Conservation (phyloP, 345 rosid species). For the Litchi chinensis region DNA sequence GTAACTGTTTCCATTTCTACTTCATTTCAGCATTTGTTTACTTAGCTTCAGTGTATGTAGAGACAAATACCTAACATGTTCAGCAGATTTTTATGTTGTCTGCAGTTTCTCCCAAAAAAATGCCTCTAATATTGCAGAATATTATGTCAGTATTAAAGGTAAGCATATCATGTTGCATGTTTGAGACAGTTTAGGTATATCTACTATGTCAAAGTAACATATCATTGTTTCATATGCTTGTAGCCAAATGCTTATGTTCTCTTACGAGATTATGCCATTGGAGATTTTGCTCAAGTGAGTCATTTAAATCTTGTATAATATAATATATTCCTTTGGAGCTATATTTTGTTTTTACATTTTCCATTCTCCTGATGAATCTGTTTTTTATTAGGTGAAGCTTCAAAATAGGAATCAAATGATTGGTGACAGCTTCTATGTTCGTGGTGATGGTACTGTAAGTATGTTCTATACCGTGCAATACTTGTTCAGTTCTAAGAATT, state of each 20-base stretch:
- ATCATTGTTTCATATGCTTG: conserved; percentile 9
- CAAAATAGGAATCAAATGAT: conserved; percentile 51
- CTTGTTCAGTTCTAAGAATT: neutral
- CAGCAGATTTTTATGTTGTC: conserved; percentile 57
- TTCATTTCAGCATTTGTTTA: conserved; percentile 5
- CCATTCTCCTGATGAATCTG: neutral
- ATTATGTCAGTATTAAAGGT: conserved; percentile 53
- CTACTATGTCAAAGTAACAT: conserved; percentile 7
- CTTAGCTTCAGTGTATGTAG: neutral
- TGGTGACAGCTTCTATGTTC: conserved; percentile 49
- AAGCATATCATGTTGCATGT: conserved; percentile 7
- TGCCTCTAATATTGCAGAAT: conserved; percentile 47
- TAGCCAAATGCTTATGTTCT: conserved; percentile 58
- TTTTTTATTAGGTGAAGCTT: conserved; percentile 30
- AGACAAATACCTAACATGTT: conserved; percentile 19
- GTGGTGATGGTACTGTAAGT: conserved; percentile 70
- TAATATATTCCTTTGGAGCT: neutral
- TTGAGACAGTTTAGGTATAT: neutral
- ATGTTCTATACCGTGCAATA: neutral
- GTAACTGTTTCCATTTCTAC: neutral
- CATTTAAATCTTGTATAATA: neutral
- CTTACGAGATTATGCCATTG: conserved; percentile 54
- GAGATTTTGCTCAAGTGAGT: conserved; percentile 61
- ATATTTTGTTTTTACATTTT: neutral
- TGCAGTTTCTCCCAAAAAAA: conserved; percentile 61